These are phyloP conservation scores for Teunomyces pallodes DNA, from an alignment of 805 yeast species.

Conservation along the genomic window DNA sequence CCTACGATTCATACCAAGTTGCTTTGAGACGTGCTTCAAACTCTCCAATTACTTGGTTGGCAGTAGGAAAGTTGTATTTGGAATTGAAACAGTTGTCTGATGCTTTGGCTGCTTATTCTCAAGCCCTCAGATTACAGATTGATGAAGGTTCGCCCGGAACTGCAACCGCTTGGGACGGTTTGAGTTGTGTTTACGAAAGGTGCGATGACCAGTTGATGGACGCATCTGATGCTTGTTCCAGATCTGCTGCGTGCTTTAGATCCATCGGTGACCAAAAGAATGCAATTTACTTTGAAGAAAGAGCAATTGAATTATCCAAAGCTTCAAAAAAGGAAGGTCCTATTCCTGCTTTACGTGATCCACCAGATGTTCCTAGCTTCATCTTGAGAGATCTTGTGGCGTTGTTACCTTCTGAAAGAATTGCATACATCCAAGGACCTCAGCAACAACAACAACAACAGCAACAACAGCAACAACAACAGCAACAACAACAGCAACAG, in stretches of 20 bases:
- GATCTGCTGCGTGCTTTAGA: slow-evolving; percentile 51
- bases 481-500: slow-evolving; percentile 11
- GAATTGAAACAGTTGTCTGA: slow-evolving; percentile 60
- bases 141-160: slow-evolving; percentile 46
- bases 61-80: slow-evolving; percentile 60
- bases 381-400: slow-evolving; percentile 44
- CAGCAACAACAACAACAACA: slow-evolving; percentile 2
- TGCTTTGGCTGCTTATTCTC: slow-evolving; percentile 65
- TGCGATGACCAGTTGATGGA: slow-evolving; percentile 60
- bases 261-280: slow-evolving; percentile 44
- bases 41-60: slow-evolving; percentile 64
- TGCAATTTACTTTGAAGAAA: slow-evolving; percentile 41
- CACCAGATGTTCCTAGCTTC: slow-evolving; percentile 47
- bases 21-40: slow-evolving; percentile 52
- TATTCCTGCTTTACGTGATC: slow-evolving; percentile 42
- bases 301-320: slow-evolving; percentile 42
- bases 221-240: slow-evolving; percentile 56
- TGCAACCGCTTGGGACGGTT: slow-evolving; percentile 66
- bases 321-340: slow-evolving; percentile 45
- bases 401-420: slow-evolving; percentile 39
- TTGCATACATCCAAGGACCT: slow-evolving; percentile 33
- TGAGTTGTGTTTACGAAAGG: slow-evolving; percentile 59
- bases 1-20: slow-evolving; percentile 55
- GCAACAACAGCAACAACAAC: slow-evolving; percentile 7
- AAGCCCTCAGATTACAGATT: slow-evolving; percentile 53